These are phyloP conservation scores for Penicillium paxilli DNA, from an alignment of 495 filamentous ascomycete species.

Conservation along the genomic window DNA sequence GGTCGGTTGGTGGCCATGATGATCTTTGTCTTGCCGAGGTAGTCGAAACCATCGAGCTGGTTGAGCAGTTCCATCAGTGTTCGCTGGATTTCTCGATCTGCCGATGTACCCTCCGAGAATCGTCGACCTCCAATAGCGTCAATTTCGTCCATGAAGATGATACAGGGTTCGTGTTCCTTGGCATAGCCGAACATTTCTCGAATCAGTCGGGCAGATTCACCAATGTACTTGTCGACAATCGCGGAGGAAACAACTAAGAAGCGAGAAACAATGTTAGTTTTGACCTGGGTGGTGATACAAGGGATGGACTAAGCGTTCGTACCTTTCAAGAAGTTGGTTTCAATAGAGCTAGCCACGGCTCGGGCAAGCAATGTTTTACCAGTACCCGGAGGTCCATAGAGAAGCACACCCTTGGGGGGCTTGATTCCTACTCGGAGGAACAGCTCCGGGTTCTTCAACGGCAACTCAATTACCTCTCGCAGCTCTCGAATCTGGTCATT, in stretches of 20 bases:
- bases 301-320: constrained; percentile 15
- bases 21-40: constrained; percentile 99
- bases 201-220: constrained; percentile 95
- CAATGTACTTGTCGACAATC: constrained; percentile 99
- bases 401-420: constrained; percentile 93
- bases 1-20: constrained; percentile 99
- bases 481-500: constrained; percentile 99
- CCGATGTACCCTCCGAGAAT: constrained; percentile 98
- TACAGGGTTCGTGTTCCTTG: constrained; percentile 99
- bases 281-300: background rate
- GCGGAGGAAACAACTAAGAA: constrained; percentile 92
- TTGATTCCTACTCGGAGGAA: constrained; percentile 98
- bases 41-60: constrained; percentile 98
- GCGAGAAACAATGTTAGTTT: constrained; percentile 24
- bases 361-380: constrained; percentile 95
- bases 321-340: constrained; percentile 99
- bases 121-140: constrained; percentile 97
- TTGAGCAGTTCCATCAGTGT: constrained; percentile 99
- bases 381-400: constrained; percentile 97
- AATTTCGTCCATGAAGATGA: constrained; percentile 99
- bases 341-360: constrained; percentile 93
- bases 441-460: constrained; percentile 97
- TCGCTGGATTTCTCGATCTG: constrained; percentile 97
- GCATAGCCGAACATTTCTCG: constrained; percentile 99
- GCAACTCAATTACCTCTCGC: constrained; percentile 96